These are phyloP conservation scores for Talaromyces stipitatus DNA, from an alignment of 495 filamentous ascomycete species.

Conservation along the genomic window DNA sequence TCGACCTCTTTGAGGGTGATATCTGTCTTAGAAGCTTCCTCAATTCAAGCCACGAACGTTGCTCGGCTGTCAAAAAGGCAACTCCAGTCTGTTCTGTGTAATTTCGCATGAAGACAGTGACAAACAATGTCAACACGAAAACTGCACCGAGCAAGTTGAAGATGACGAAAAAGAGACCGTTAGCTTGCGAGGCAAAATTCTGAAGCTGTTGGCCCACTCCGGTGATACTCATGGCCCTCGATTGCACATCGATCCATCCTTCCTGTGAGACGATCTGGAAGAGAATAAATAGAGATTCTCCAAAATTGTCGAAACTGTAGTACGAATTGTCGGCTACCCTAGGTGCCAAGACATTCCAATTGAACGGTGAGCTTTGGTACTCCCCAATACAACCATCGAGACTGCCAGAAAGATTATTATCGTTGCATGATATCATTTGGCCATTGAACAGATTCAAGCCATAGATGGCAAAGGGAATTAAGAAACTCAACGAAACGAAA, in stretches of 20 bases:
- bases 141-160: constrained; percentile 97
- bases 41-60: constrained; percentile 93
- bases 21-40: constrained; percentile 90
- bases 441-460: constrained; percentile 89
- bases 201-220: constrained; percentile 65
- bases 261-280: constrained; percentile 99
- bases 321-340: constrained; percentile 71
- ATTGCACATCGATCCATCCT: constrained; percentile 92
- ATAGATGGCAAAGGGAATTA: constrained; percentile 96
- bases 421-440: constrained; percentile 74
- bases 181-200: constrained; percentile 61
- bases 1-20: constrained; percentile 81
- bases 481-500: constrained; percentile 85
- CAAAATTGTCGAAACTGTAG: constrained; percentile 93
- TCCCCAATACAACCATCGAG: constrained; percentile 71
- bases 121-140: constrained; percentile 96
- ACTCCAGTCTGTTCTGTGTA: constrained; percentile 99
- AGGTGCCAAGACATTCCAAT: constrained; percentile 79
- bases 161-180: constrained; percentile 87
- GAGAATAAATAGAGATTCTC: constrained; percentile 83
- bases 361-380: constrained; percentile 64
- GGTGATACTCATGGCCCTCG: constrained; percentile 73
- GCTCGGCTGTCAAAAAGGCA: constrained; percentile 91
- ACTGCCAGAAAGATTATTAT: constrained; percentile 45
- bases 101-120: constrained; percentile 99